Evolutionary conservation across 1,284 basidiomycete genomes (phyloP).

Genomic region (Apiotrichum sp.): DNA sequence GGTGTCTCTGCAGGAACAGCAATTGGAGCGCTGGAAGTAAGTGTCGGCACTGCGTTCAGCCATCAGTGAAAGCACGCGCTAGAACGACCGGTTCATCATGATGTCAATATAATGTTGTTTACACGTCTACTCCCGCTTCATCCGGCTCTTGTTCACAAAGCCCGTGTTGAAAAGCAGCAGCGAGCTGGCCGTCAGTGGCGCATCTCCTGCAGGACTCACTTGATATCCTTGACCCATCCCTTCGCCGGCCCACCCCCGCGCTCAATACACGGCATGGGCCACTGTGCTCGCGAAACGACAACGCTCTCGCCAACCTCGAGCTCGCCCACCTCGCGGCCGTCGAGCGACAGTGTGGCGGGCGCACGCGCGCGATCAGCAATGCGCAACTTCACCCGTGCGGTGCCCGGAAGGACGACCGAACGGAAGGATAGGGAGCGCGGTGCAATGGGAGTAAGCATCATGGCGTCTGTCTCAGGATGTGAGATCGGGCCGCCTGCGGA

Average conservation of each 20-base stretch:
- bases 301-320: constrained; percentile 78
- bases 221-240: constrained; percentile 95
- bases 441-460: constrained; percentile 90
- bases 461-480: constrained; percentile 80
- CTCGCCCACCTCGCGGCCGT: constrained; percentile 74
- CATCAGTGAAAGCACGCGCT: too few relatives aligned
- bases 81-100: too few relatives aligned
- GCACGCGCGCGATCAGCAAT: constrained; percentile 78
- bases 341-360: constrained; percentile 82
- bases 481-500: constrained; percentile 95
- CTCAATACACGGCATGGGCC: constrained; percentile 88
- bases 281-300: constrained; percentile 72
- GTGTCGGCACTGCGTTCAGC: too few relatives aligned
- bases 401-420: constrained; percentile 78
- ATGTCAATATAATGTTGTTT: too few relatives aligned
- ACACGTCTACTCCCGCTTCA: too few relatives aligned
- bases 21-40: too few relatives aligned
- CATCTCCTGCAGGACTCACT: constrained; percentile 45
- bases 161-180: constrained; percentile 83
- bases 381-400: constrained; percentile 71
- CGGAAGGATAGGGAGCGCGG: constrained; percentile 88
- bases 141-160: constrained; percentile 60
- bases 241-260: constrained; percentile 72
- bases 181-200: constrained; percentile 47
- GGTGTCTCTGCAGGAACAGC: too few relatives aligned